phyloP scores from a whole-genome alignment of 1,139 yeast genomes.

The Kluyveromyces sp. region DNA sequence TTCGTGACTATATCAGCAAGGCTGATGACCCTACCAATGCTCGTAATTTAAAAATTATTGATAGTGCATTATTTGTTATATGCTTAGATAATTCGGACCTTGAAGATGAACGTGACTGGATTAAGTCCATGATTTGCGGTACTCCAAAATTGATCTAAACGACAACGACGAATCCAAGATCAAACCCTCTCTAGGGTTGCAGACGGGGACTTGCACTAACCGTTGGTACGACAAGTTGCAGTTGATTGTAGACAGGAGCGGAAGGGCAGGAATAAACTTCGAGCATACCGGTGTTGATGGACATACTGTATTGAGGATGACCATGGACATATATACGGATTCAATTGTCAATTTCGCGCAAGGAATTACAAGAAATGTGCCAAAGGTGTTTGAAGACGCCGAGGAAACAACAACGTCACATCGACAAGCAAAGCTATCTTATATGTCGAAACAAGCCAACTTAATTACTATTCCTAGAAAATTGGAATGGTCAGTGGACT shows the following conservation, averaged over 20 bases:
- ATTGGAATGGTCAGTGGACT: conserved; percentile 79
- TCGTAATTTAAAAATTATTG: conserved; percentile 64
- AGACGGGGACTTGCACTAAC: conserved; percentile 89
- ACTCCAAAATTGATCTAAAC: conserved; percentile 39
- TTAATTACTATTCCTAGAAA: conserved; percentile 70
- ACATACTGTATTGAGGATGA: conserved; percentile 83
- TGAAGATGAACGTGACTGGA: conserved; percentile 54
- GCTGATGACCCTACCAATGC: conserved; percentile 40
- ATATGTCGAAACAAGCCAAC: conserved; percentile 18
- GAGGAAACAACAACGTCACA: conserved; percentile 16
- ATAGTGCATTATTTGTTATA: conserved; percentile 68
- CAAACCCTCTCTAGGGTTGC: conserved; percentile 55
- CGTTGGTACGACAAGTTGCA: conserved; percentile 94
- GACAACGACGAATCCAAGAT: conserved; percentile 34
- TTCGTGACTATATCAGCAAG: conserved; percentile 44
- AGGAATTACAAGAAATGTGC: conserved; percentile 73
- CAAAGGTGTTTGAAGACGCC: conserved; percentile 39
- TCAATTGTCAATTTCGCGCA: conserved; percentile 81
- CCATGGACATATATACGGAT: conserved; percentile 85
- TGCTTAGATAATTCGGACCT: conserved; percentile 72
- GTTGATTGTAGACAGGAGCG: conserved; percentile 81
- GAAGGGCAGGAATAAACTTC: conserved; percentile 88
- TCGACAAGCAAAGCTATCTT: not conserved
- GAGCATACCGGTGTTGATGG: conserved; percentile 97
- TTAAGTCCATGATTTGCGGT: conserved; percentile 81